These are phyloP conservation scores for Aspergillus caelatus DNA, from an alignment of 2,329 filamentous ascomycete species.

Conservation along the genomic window DNA sequence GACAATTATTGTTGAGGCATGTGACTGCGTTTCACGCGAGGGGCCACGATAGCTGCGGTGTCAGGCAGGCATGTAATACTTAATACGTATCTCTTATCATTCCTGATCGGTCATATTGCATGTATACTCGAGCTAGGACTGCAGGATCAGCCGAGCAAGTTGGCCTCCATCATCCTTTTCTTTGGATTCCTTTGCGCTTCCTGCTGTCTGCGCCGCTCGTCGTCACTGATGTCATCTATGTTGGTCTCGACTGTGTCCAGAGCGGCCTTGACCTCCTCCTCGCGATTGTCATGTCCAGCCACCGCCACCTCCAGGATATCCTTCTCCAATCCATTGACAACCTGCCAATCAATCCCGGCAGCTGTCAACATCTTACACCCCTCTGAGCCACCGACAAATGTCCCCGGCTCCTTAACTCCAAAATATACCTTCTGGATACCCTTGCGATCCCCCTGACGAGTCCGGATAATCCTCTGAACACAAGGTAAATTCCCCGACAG, in stretches of 20 bases:
- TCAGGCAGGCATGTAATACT: background rate
- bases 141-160: slow-evolving; percentile 4
- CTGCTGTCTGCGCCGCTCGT: slow-evolving; percentile 43
- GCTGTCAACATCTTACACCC: slow-evolving; percentile 71
- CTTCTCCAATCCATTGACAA: slow-evolving; percentile 73
- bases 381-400: slow-evolving; percentile 81
- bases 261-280: slow-evolving; percentile 31
- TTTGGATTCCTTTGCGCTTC: slow-evolving; percentile 46
- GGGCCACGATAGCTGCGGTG: background rate
- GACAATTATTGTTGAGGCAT: background rate
- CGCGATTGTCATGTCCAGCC: slow-evolving; percentile 67
- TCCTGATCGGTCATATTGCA: background rate
- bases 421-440: slow-evolving; percentile 79
- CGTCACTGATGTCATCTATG: slow-evolving; percentile 41
- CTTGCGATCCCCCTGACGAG: slow-evolving; percentile 51
- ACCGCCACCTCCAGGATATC: slow-evolving; percentile 82
- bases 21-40: background rate
- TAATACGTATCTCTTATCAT: background rate
- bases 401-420: slow-evolving; percentile 86
- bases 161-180: slow-evolving; percentile 51
- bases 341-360: slow-evolving; percentile 72
- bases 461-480: slow-evolving; percentile 72
- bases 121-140: background rate
- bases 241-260: slow-evolving; percentile 36
- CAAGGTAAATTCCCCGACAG: slow-evolving; percentile 56